phyloP scores from a whole-genome alignment of 192 early-diverging fungal species.

The Coemansia sp. region DNA sequence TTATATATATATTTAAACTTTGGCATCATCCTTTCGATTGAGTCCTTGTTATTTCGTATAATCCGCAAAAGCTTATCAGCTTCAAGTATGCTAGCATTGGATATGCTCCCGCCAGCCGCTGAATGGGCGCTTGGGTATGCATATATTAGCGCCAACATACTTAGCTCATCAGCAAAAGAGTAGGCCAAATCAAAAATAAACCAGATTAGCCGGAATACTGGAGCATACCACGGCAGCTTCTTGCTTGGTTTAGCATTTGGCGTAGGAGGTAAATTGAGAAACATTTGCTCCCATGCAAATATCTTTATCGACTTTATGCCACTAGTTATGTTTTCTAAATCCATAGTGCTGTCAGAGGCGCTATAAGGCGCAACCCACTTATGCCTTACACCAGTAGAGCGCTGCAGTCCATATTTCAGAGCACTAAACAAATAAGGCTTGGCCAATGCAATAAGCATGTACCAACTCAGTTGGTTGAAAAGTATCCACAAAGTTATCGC shows the following conservation, averaged over 20 bases:
- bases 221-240: slow-evolving; percentile 36
- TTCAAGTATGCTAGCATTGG: slow-evolving; percentile 29
- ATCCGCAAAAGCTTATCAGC: slow-evolving; percentile 4
- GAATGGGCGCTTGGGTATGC: background rate
- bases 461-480: slow-evolving; percentile 22
- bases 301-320: slow-evolving; percentile 37
- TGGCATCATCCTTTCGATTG: background rate
- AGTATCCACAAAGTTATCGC: background rate
- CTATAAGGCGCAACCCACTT: background rate
- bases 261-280: background rate
- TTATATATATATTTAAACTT: background rate
- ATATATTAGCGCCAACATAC: slow-evolving; percentile 6
- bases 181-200: background rate
- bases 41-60: background rate
- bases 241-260: background rate
- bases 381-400: background rate
- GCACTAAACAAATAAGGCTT: background rate
- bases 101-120: background rate
- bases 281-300: slow-evolving; percentile 45
- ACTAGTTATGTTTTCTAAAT: slow-evolving; percentile 5
- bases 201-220: slow-evolving; percentile 10
- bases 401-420: background rate
- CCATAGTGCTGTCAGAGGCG: background rate
- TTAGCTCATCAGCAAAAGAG: slow-evolving; percentile 6
- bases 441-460: slow-evolving; percentile 18